A percentile compares a stretch with the other conserved stretches of the same genome.
phyloP scores from a whole-genome alignment of 257 asterid species.

The Penstemon davidsonii region DNA sequence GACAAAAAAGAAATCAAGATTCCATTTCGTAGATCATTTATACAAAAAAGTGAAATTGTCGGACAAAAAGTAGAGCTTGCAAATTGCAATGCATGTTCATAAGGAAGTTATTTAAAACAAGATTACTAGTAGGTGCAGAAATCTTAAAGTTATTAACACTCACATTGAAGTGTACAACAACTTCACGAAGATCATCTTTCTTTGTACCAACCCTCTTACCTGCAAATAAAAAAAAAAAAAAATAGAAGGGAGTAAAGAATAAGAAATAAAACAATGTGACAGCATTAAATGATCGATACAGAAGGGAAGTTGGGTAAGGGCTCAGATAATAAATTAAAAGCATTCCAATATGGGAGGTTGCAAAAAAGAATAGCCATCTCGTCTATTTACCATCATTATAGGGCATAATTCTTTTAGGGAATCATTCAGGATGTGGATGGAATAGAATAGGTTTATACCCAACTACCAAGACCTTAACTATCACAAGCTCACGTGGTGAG shows the following conservation, averaged over 20 bases:
- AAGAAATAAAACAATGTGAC: neutral
- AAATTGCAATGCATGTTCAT: neutral
- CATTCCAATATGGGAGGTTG: slow-evolving; percentile 9
- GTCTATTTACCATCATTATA: slow-evolving; percentile 7
- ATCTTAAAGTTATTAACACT: slow-evolving; percentile 36
- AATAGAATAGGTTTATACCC: slow-evolving; percentile 8
- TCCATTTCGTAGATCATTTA: slow-evolving; percentile 1
- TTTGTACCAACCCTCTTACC: slow-evolving; percentile 73
- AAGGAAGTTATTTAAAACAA: neutral
- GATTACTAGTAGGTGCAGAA: slow-evolving; percentile 4
- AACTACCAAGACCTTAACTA: neutral
- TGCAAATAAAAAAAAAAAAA: slow-evolving; percentile 34
- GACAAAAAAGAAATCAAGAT: neutral
- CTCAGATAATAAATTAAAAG: slow-evolving; percentile 13
- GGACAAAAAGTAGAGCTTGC: slow-evolving; percentile 5
- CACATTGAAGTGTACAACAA: slow-evolving; percentile 88
- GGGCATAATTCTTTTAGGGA: slow-evolving; percentile 6
- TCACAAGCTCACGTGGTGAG: neutral
- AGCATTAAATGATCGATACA: neutral
- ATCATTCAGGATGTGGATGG: slow-evolving; percentile 2
- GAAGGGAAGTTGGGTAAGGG: slow-evolving; percentile 1
- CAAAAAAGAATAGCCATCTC: slow-evolving; percentile 5
- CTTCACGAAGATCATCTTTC: slow-evolving; percentile 80
- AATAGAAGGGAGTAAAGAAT: neutral
- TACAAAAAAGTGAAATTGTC: neutral